phyloP scores from a whole-genome alignment of 2,329 filamentous ascomycete genomes.

The Thelonectria blattea region DNA sequence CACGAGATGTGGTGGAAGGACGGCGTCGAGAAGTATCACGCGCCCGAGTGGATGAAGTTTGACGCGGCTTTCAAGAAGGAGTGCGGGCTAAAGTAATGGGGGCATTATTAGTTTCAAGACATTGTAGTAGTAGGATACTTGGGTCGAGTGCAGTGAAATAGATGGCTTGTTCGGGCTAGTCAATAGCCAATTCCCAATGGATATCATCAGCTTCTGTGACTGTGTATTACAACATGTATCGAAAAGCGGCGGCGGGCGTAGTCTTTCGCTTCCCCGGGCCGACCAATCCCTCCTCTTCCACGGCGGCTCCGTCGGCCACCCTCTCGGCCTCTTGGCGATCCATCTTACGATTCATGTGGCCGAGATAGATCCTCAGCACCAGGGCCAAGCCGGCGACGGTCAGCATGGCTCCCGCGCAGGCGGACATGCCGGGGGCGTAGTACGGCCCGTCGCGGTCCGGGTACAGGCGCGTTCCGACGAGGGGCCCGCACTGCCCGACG shows the following conservation, averaged over 20 bases:
- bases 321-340: constrained; percentile 44
- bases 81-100: neutral
- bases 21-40: constrained; percentile 42
- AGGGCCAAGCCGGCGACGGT: constrained; percentile 63
- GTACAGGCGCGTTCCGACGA: constrained; percentile 71
- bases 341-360: constrained; percentile 55
- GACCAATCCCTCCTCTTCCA: constrained; percentile 51
- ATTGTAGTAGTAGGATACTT: constrained; percentile 21
- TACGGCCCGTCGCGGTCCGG: constrained; percentile 65
- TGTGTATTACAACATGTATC: constrained; percentile 53
- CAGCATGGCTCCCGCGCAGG: constrained; percentile 68
- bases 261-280: constrained; percentile 36
- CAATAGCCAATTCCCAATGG: constrained; percentile 3
- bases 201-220: neutral
- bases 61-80: constrained; percentile 9
- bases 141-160: constrained; percentile 14
- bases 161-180: constrained; percentile 6
- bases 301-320: constrained; percentile 28
- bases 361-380: constrained; percentile 59
- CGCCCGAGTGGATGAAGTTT: constrained; percentile 44
- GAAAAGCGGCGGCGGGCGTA: constrained; percentile 42
- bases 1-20: constrained; percentile 46
- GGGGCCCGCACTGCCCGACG: constrained; percentile 79
- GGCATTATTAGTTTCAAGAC: constrained; percentile 19
- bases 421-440: constrained; percentile 67